phyloP scores from a whole-genome alignment of 2,329 filamentous ascomycete species.

The Paraconiothyrium sp. region DNA sequence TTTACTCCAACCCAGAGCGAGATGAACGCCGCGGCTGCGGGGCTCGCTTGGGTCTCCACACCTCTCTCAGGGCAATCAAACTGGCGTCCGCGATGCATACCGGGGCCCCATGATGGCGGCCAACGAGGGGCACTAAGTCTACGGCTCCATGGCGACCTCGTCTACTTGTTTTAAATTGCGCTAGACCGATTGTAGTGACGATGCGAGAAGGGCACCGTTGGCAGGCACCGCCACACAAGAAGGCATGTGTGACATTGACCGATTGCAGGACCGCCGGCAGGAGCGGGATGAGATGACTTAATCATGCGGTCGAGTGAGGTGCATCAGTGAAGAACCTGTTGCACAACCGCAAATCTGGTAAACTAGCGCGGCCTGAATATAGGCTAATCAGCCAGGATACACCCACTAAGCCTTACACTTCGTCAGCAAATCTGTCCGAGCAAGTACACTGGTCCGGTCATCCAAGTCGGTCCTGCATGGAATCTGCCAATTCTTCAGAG shows the following conservation, averaged over 20 bases:
- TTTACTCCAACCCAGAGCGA: conserved; percentile 33
- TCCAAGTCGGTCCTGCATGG: conserved; percentile 45
- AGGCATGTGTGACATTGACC: conserved; percentile 20
- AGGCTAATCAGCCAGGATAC: conserved; percentile 39
- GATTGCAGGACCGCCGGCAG: conserved; percentile 41
- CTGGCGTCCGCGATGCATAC: conserved; percentile 34
- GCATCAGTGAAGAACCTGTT: conserved; percentile 26
- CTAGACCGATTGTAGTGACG: conserved; percentile 32
- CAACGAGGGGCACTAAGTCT: conserved; percentile 29
- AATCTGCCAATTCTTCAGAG: conserved; percentile 32
- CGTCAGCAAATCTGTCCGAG: conserved; percentile 26
- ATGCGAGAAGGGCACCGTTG: not conserved
- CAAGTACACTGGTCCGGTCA: conserved; percentile 32
- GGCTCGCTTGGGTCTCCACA: conserved; percentile 47
- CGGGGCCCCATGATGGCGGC: conserved; percentile 35
- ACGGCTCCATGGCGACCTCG: conserved; percentile 32
- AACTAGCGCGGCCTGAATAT: conserved; percentile 33
- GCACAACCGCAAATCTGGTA: conserved; percentile 27
- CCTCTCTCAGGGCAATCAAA: conserved; percentile 39
- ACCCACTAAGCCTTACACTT: conserved; percentile 26
- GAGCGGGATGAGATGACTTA: conserved; percentile 33
- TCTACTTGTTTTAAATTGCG: conserved; percentile 36
- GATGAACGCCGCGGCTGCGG: conserved; percentile 47
- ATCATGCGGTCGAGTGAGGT: conserved; percentile 27
- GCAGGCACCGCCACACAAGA: conserved; percentile 20